Evolutionary conservation across 352 stramenopile species (phyloP).

Genomic region (Phytophthora podocarpi): DNA sequence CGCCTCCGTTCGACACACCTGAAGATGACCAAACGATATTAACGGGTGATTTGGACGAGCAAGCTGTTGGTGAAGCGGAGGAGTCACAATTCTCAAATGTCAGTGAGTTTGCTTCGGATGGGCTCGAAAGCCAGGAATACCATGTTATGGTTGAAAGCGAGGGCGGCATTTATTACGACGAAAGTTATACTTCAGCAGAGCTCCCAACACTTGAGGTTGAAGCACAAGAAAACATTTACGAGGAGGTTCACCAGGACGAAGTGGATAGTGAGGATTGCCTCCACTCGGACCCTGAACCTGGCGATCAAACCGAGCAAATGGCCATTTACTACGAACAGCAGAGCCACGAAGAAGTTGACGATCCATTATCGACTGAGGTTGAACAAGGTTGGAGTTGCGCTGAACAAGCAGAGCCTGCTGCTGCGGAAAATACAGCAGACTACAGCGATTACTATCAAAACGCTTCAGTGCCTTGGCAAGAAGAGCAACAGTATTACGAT

Average conservation of each 20-base stretch:
- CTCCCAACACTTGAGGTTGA: neutral
- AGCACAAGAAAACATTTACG: neutral
- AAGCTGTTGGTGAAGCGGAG: neutral
- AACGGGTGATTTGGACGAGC: neutral
- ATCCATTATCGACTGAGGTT: neutral
- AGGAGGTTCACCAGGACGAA: slow-evolving; percentile 4
- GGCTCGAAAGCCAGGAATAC: neutral
- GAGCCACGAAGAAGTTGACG: neutral
- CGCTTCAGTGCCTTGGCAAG: neutral
- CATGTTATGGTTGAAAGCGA: neutral
- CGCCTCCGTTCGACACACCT: neutral
- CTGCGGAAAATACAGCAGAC: slow-evolving; percentile 1
- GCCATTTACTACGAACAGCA: neutral
- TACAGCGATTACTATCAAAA: slow-evolving; percentile 9
- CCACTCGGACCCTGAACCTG: slow-evolving; percentile 2
- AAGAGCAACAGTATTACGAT: slow-evolving; percentile 5
- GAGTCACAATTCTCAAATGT: neutral
- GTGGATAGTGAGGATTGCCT: neutral
- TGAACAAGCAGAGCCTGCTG: neutral
- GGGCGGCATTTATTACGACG: neutral
- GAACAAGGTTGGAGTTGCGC: slow-evolving; percentile 10
- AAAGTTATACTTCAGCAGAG: neutral
- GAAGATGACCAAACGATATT: neutral
- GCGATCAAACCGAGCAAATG: neutral
- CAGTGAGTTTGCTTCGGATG: neutral